These are phyloP conservation scores for Xenoacremonium recifei DNA, from an alignment of 2,329 filamentous ascomycete species.

Conservation along the genomic window DNA sequence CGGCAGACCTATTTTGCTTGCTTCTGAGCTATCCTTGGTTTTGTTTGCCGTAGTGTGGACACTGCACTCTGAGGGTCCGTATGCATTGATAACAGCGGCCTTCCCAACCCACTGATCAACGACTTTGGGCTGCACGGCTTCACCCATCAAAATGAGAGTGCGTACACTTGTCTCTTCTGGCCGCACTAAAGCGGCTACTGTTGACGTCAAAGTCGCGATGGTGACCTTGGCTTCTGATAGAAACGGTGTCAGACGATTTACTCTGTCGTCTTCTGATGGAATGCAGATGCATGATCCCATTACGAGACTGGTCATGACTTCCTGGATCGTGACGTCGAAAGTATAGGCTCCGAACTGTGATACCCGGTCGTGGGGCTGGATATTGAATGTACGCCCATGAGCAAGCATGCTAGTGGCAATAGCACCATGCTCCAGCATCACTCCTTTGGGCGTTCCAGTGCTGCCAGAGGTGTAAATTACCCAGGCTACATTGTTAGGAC, in stretches of 20 bases:
- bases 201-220: conserved; percentile 4
- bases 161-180: background rate
- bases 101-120: background rate
- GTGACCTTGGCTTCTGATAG: background rate
- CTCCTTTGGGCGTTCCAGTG: conserved; percentile 17
- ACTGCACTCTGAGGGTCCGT: conserved; percentile 5
- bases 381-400: background rate
- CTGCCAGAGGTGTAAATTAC: conserved; percentile 21
- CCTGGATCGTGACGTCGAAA: conserved; percentile 5
- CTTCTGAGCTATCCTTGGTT: conserved; percentile 1
- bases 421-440: conserved; percentile 15
- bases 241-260: conserved; percentile 1
- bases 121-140: conserved; percentile 1
- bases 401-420: background rate
- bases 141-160: background rate
- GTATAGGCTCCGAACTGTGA: conserved; percentile 5
- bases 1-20: conserved; percentile 1
- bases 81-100: background rate
- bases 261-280: conserved; percentile 4
- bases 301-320: conserved; percentile 1
- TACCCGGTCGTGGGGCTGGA: background rate
- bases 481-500: conserved; percentile 9
- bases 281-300: conserved; percentile 7
- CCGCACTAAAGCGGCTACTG: conserved; percentile 1
- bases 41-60: background rate